phyloP scores from a whole-genome alignment of 73 alveolate genomes.

The Paramecium caudatum region DNA sequence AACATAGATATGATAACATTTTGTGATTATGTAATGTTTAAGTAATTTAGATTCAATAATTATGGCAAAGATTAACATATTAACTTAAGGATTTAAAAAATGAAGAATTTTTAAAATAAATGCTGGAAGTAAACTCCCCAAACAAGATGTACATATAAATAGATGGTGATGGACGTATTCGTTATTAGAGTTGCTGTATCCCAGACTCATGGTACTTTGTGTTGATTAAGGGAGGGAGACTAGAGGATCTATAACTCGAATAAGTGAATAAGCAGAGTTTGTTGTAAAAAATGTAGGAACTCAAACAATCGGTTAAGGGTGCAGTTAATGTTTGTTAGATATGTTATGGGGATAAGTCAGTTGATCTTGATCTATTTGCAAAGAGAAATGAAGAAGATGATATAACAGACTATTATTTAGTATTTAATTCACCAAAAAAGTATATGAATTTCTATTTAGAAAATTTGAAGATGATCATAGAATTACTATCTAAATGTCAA shows the following conservation, averaged over 20 bases:
- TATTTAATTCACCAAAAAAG: constrained; percentile 59
- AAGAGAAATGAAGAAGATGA: constrained; percentile 65
- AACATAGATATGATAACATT: constrained; percentile 59
- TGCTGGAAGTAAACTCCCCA: constrained; percentile 58
- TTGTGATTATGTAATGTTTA: constrained; percentile 47
- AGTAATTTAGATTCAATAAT: constrained; percentile 37
- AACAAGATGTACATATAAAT: background rate
- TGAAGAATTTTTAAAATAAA: constrained; percentile 13
- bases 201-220: constrained; percentile 61
- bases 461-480: constrained; percentile 51
- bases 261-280: constrained; percentile 31
- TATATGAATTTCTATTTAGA: background rate
- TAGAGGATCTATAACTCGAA: constrained; percentile 39
- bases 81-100: constrained; percentile 21
- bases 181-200: constrained; percentile 52
- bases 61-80: constrained; percentile 52
- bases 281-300: constrained; percentile 16
- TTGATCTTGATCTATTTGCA: constrained; percentile 57
- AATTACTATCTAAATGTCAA: background rate
- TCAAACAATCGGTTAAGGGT: constrained; percentile 4
- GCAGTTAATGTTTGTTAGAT: constrained; percentile 60
- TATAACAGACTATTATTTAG: constrained; percentile 22
- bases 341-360: constrained; percentile 28
- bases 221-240: constrained; percentile 23
- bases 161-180: background rate